Evolutionary conservation across 148 eudicot genomes (phyloP), one percentile per base, ranked within the genome.

Genomic region (Heliamphora exappendiculata): DNA sequence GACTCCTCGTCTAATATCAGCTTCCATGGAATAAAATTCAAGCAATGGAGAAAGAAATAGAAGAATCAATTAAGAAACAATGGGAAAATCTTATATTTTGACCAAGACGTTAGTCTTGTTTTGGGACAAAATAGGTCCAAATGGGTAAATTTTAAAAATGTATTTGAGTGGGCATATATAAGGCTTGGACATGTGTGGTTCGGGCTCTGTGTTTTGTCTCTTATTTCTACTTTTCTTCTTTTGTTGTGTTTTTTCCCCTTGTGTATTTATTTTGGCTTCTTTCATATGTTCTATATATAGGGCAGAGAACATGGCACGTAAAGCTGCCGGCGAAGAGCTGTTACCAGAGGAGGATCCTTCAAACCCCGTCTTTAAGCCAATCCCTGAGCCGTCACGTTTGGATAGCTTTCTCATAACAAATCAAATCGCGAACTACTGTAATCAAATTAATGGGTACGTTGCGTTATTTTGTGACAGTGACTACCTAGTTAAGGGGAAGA

Each of bases 311-410:
- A 81, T 85, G 83, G 80, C 90, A 49, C 87, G 96, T 11, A 92
- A 87, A 87, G 87, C 95, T 78, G 91, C 96, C 7, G 98, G 97
- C 68, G 98, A 95, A 84, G 98, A 94, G 76, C 94, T 96, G 57
- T 76, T 92, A 74, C 96, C 97, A 7, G 97, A 95, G 83, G 98
- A 95, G 85, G 98, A 95, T 86, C 96, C 96, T 36, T 87, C 90
- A 16, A 89, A 86, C 76, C 89, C 93, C 20, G 78, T 90, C 55
- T 94, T 91, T 72, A 91, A 89, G 87, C 87, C 94, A 50, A 85
- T 88, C 37, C 88, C 91, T 1, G 96, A 92, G 86, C 99, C 99
- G 20, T 87, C 97, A 53, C 79, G 99, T 73, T 73, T 95, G 83
- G 96, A 95, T 70, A 95, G 93, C 82, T 95, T 89, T 83, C 96